Percentiles rank a stretch among this genome's conserved stretches.
phyloP scores from a whole-genome alignment of 305 asterid species.

The Nicotiana rustica region DNA sequence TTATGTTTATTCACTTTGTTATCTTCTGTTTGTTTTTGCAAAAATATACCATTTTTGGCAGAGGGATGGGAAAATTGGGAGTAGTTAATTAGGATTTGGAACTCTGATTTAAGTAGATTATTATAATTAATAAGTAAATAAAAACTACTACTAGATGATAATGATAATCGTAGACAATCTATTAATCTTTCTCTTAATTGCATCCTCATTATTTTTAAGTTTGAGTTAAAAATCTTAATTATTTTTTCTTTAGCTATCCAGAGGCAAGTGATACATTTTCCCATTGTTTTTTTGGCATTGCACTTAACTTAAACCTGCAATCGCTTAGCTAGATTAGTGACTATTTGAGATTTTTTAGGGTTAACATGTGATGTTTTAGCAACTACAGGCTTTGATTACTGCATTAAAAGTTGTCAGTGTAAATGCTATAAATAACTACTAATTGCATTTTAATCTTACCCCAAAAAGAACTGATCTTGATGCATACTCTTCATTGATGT shows the following conservation, averaged over 20 bases:
- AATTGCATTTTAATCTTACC: neutral
- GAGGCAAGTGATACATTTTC: neutral
- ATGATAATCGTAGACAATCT: neutral
- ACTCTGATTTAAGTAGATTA: neutral
- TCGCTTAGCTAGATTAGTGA: neutral
- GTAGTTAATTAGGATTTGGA: neutral
- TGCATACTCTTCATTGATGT: neutral
- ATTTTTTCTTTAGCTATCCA: neutral
- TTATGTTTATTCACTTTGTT: neutral
- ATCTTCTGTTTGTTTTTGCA: conserved; percentile 13
- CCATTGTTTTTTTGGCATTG: neutral
- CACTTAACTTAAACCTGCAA: neutral
- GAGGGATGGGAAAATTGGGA: neutral
- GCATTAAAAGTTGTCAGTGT: neutral
- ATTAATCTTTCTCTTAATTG: conserved; percentile 2
- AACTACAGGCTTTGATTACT: neutral
- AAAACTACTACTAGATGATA: neutral
- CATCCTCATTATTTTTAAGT: neutral
- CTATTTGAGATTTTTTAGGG: neutral
- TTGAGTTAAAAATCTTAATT: neutral
- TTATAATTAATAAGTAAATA: neutral
- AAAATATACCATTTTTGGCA: neutral
- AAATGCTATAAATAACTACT: neutral
- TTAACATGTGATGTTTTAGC: conserved; percentile 1
- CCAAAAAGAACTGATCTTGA: neutral